These are phyloP conservation scores for Alternaria sp. DNA, from an alignment of 2,329 filamentous ascomycete species.

Conservation along the genomic window DNA sequence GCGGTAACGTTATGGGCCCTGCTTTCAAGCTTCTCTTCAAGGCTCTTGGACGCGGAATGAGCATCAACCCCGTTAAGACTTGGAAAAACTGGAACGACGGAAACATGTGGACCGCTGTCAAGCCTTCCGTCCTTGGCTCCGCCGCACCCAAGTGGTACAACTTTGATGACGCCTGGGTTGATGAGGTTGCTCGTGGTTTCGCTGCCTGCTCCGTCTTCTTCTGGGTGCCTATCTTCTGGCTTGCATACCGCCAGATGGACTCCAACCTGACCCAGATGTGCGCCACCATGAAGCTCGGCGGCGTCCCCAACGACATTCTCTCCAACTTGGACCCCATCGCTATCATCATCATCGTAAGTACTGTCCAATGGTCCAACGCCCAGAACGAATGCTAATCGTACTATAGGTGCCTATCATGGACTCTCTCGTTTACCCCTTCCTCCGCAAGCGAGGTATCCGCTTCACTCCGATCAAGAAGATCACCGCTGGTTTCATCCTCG, in stretches of 20 bases:
- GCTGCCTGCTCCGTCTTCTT: conserved; percentile 51
- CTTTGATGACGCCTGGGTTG: conserved; percentile 83
- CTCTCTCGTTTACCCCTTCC: conserved; percentile 68
- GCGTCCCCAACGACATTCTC: conserved; percentile 78
- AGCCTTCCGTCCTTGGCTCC: conserved; percentile 65
- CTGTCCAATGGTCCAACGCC: conserved; percentile 59
- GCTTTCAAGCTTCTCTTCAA: conserved; percentile 64
- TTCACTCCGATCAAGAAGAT: conserved; percentile 82
- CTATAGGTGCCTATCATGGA: conserved; percentile 57
- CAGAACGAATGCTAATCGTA: conserved; percentile 63
- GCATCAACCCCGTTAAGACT: conserved; percentile 62
- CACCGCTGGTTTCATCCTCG: conserved; percentile 71
- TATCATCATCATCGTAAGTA: conserved; percentile 69
- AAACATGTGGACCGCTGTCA: conserved; percentile 68
- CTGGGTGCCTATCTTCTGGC: conserved; percentile 71
- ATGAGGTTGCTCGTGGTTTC: conserved; percentile 72
- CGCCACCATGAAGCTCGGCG: conserved; percentile 69
- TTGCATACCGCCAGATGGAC: conserved; percentile 72
- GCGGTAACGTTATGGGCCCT: conserved; percentile 71
- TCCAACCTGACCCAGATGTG: conserved; percentile 71
- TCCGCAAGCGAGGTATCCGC: conserved; percentile 67
- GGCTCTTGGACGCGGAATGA: conserved; percentile 62
- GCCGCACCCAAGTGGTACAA: conserved; percentile 73
- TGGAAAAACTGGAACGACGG: conserved; percentile 62
- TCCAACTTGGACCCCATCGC: conserved; percentile 78